phyloP scores from a whole-genome alignment of 352 stramenopile species.

The Phytopythium ostracodes region DNA sequence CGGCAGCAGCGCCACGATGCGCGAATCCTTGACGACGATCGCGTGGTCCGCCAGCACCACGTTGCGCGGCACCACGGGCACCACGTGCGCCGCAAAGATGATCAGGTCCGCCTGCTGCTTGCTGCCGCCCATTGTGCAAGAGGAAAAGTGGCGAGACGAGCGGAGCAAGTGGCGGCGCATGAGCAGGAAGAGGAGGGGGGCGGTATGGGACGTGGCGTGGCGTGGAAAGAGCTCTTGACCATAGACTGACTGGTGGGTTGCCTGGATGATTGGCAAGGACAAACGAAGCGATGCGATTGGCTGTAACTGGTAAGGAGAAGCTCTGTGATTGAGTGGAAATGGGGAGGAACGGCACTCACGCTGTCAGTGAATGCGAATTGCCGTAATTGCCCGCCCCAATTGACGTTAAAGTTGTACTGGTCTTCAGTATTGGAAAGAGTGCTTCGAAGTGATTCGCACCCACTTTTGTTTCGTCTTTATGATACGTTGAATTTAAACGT shows the following conservation, averaged over 20 bases:
- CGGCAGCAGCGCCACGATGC: constrained; percentile 78
- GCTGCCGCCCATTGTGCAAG: constrained; percentile 12
- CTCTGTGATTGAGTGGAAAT: background rate
- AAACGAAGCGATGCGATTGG: background rate
- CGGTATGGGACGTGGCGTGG: background rate
- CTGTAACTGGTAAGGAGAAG: background rate
- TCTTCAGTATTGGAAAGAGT: too few relatives aligned
- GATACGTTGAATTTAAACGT: background rate
- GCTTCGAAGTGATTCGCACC: background rate
- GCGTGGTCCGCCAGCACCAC: constrained; percentile 73
- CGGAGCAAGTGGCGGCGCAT: background rate
- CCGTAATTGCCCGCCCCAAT: background rate
- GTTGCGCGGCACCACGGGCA: constrained; percentile 75
- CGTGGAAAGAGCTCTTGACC: background rate
- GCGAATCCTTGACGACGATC: constrained; percentile 57
- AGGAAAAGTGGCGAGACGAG: constrained; percentile 3
- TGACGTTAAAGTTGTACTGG: background rate
- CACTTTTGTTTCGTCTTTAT: background rate
- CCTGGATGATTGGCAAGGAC: background rate
- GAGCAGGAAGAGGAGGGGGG: too few relatives aligned
- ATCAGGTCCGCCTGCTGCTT: constrained; percentile 58
- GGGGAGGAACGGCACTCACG: background rate
- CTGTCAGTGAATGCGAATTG: constrained; percentile 1
- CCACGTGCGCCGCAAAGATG: constrained; percentile 69
- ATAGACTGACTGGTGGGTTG: background rate